Evolutionary conservation across 345 rosid species (phyloP).

Genomic region (Citrus reticulata): DNA sequence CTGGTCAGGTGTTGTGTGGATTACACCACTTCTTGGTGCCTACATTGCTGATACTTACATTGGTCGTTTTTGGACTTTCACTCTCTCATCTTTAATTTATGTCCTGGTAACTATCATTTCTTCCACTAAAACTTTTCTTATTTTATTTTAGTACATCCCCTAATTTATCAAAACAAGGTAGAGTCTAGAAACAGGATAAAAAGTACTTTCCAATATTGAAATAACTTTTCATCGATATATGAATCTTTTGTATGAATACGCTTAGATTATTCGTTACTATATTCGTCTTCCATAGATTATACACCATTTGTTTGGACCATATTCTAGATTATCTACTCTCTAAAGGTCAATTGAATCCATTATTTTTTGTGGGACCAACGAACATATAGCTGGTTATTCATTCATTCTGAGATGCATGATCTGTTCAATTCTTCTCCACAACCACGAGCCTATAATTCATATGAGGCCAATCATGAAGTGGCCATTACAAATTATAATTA

Average conservation of each 20-base stretch:
- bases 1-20: conserved; percentile 95
- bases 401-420: conserved; percentile 5
- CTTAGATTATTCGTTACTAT: neutral
- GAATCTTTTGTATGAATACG: neutral
- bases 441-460: conserved; percentile 20
- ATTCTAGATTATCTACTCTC: conserved; percentile 15
- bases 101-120: conserved; percentile 45
- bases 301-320: conserved; percentile 25
- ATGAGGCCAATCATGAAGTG: conserved; percentile 18
- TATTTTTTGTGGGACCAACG: conserved; percentile 27
- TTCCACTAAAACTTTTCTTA: neutral
- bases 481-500: neutral
- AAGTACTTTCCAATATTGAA: neutral
- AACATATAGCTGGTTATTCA: neutral
- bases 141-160: neutral
- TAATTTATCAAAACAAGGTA: neutral
- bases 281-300: conserved; percentile 4
- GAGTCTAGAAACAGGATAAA: neutral
- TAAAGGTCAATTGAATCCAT: conserved; percentile 9
- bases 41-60: conserved; percentile 84
- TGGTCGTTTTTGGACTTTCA: conserved; percentile 95
- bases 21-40: conserved; percentile 87
- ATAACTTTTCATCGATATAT: neutral
- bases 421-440: neutral
- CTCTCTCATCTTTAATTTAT: conserved; percentile 76